Percentiles rank a stretch among this genome's conserved stretches.
Evolutionary conservation across 2,329 filamentous ascomycete genomes (phyloP).

Genomic region (Sporothrix brunneoviolacea): DNA sequence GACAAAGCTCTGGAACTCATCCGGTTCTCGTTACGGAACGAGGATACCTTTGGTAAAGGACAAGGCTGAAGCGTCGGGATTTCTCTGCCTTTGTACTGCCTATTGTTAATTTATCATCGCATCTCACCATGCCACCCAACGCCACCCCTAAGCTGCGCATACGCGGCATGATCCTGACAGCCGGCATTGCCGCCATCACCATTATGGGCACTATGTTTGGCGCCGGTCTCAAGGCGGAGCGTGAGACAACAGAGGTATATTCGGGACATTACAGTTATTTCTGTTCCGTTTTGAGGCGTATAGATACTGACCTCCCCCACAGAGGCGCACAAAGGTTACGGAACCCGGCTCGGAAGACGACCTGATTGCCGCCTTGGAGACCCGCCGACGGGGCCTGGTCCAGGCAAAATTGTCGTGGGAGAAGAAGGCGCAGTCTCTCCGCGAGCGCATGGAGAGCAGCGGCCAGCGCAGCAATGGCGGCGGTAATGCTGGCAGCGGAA

Average conservation of each 20-base stretch:
- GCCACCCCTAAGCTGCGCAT: slow-evolving; percentile 10
- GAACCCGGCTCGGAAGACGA: slow-evolving; percentile 23
- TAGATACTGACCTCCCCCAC: background rate
- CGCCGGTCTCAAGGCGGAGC: slow-evolving; percentile 27
- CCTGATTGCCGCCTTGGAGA: slow-evolving; percentile 26
- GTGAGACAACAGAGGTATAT: slow-evolving; percentile 19
- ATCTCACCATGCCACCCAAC: background rate
- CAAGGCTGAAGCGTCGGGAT: no score
- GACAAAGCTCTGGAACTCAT: background rate
- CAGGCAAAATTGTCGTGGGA: slow-evolving; percentile 24
- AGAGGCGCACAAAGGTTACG: slow-evolving; percentile 16
- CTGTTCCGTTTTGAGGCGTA: background rate
- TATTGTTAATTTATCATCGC: no score
- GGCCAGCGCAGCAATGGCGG: slow-evolving; percentile 2
- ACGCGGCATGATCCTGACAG: slow-evolving; percentile 19
- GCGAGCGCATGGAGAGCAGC: slow-evolving; percentile 22
- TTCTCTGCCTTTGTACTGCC: no score
- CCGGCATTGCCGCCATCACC: slow-evolving; percentile 24
- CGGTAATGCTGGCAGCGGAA: background rate
- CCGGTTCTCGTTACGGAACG: background rate
- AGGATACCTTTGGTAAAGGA: no score
- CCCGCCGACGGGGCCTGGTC: slow-evolving; percentile 21
- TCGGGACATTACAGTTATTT: no score
- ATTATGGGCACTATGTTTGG: slow-evolving; percentile 27
- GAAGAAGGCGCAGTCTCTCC: slow-evolving; percentile 25